Percentiles rank a stretch among this genome's conserved stretches.
phyloP scores from a whole-genome alignment of 148 eudicot species.

The Rhododendron kiyosumense region DNA sequence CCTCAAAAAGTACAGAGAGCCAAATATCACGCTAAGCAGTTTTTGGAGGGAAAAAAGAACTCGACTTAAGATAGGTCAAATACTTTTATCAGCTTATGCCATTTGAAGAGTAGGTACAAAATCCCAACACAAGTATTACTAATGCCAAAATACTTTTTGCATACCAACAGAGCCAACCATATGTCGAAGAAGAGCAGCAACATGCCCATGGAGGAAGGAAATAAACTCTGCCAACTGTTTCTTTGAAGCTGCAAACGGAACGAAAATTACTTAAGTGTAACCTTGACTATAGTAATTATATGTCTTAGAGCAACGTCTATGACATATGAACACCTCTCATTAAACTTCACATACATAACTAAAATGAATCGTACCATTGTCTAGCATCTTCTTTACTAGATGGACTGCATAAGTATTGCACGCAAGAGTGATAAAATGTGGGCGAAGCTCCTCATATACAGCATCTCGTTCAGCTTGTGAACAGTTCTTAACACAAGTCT shows the following conservation, averaged over 20 bases:
- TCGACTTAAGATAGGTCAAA: neutral
- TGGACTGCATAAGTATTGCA: slow-evolving; percentile 83
- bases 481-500: slow-evolving; percentile 92
- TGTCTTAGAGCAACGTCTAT: neutral
- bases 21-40: neutral
- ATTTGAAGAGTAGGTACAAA: neutral
- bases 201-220: slow-evolving; percentile 82
- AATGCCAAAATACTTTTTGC: slow-evolving; percentile 6
- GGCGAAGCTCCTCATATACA: slow-evolving; percentile 69
- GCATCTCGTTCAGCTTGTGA: slow-evolving; percentile 75
- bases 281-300: neutral
- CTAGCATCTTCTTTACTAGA: slow-evolving; percentile 85
- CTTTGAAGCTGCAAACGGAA: slow-evolving; percentile 67
- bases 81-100: neutral
- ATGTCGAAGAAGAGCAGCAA: slow-evolving; percentile 85
- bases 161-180: slow-evolving; percentile 92
- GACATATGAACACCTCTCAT: neutral
- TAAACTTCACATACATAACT: neutral
- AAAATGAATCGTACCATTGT: slow-evolving; percentile 51
- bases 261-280: neutral
- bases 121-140: neutral
- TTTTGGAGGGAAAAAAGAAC: neutral
- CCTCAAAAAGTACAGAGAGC: neutral
- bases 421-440: slow-evolving; percentile 77
- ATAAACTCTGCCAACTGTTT: slow-evolving; percentile 70